Conservation (phyloP, 1,284 basidiomycete species). For the Prillingera fragicola region DNA sequence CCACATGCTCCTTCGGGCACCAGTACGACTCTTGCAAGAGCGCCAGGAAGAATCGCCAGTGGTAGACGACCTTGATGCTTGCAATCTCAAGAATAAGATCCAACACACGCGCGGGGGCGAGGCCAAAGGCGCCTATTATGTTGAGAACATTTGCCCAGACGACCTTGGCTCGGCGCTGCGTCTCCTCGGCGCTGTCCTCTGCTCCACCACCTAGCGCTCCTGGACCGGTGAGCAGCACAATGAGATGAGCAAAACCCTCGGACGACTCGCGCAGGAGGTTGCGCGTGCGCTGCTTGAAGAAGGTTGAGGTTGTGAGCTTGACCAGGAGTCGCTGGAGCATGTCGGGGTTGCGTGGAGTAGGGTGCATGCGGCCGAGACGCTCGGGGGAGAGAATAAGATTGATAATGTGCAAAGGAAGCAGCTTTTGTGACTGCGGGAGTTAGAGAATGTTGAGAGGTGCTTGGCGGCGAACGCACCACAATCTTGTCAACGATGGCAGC, state of each 20-base stretch:
- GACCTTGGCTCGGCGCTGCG: slow-evolving; percentile 58
- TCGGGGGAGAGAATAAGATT: slow-evolving; percentile 29
- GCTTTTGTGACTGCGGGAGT: slow-evolving; percentile 4
- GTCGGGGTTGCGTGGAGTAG: slow-evolving; percentile 24
- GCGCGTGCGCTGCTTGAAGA: slow-evolving; percentile 97
- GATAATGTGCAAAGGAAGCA: slow-evolving; percentile 21
- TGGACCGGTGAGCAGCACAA: slow-evolving; percentile 69
- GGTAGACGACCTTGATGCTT: slow-evolving; percentile 69
- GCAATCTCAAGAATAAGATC: slow-evolving; percentile 92
- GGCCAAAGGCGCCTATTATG: slow-evolving; percentile 89
- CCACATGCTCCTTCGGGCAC: background rate
- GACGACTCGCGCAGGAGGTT: slow-evolving; percentile 95
- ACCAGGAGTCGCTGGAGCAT: slow-evolving; percentile 23
- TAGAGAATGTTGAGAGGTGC: background rate
- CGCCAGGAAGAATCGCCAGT: slow-evolving; percentile 87
- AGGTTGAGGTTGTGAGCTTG: slow-evolving; percentile 39
- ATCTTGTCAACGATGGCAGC: slow-evolving; percentile 9
- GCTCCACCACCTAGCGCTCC: slow-evolving; percentile 31
- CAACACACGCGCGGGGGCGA: slow-evolving; percentile 88
- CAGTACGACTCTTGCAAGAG: slow-evolving; percentile 53
- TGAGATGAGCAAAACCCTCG: slow-evolving; percentile 91
- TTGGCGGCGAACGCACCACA: slow-evolving; percentile 6
- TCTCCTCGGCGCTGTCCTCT: slow-evolving; percentile 7
- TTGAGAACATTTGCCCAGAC: slow-evolving; percentile 84
- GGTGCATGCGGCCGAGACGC: slow-evolving; percentile 28